Base-by-base conservation (phyloP, 2,329 filamentous ascomycete genomes). In the Xylariaceae sp. region DNA sequence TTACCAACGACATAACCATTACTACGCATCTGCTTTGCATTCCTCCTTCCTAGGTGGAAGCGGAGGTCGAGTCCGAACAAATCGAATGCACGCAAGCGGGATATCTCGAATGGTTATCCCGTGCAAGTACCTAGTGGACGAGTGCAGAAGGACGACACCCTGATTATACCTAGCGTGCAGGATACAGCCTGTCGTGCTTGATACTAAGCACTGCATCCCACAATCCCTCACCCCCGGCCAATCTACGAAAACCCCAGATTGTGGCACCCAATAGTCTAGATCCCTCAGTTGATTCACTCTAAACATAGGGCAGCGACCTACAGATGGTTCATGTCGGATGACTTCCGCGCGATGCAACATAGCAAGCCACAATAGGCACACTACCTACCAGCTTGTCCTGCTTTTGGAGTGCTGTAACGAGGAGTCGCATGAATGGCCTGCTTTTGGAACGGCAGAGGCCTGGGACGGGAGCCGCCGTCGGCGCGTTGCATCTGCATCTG, bases 311-410 rank as follows among this genome's bases (percentile, higher is more conserved):
- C 34, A 55, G 50, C 57, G 51, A 42, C 49, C 53, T 13, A 39
- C 35, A 51, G n/a, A 57, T 52, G 51, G 51, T 56, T 60, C 47
- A 53, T 58, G 61, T 59, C 63, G 61, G 63, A 60, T 65, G 53
- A 23, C 63, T 60, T 65, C 63, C 63, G 62, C 60, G 63, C 60
- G 63, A 58, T 51, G 57, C 60, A 53, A 54, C 54, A 53, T 59
- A 35, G 49, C 58, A 55, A 47, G 58, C 54, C 58, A 60, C 56
- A 53, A 61, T 61, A n/a, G 11, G 11, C n/a, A 45, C 37, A 42
- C 9, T 42, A 64, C 53, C 55, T 34, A 30, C 56, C 18, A 58
- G 47, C 51, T 51, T 59, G 49, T 48, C 48, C 55, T 39, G 53
- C 49, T 42, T 49, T 50, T 53, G 30, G 53, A 57, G 51, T 50